A percentile compares a stretch with the other conserved stretches of the same genome.
Evolutionary conservation across 2,329 filamentous ascomycete species (phyloP).

Genomic region (Pyrenophora teres): DNA sequence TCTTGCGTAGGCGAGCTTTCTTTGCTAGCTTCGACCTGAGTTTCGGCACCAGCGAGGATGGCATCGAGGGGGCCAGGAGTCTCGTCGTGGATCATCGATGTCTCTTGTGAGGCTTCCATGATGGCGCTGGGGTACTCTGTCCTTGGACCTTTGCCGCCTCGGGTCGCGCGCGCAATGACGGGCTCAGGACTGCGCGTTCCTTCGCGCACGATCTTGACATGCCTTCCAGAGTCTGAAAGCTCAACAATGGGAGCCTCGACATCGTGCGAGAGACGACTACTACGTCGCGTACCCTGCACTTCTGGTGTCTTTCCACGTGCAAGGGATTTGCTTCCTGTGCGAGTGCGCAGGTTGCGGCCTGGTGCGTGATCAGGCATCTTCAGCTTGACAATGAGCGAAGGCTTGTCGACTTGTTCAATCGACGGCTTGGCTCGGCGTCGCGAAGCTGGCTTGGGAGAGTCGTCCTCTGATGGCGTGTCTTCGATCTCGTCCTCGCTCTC

Average conservation of each 20-base stretch:
- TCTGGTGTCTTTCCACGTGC: constrained; percentile 47
- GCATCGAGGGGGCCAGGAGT: constrained; percentile 40
- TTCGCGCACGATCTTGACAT: constrained; percentile 59
- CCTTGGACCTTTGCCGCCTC: constrained; percentile 56
- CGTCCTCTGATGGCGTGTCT: constrained; percentile 44
- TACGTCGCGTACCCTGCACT: constrained; percentile 53
- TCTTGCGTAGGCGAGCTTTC: constrained; percentile 40
- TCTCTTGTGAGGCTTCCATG: constrained; percentile 60
- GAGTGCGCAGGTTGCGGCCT: constrained; percentile 40
- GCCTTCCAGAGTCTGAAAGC: constrained; percentile 63
- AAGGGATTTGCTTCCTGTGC: constrained; percentile 48
- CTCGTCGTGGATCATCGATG: constrained; percentile 44
- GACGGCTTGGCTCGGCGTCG: constrained; percentile 32
- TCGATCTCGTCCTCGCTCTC: constrained; percentile 57
- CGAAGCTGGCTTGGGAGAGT: constrained; percentile 26
- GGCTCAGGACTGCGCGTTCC: constrained; percentile 58
- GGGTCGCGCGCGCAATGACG: constrained; percentile 49
- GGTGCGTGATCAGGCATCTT: constrained; percentile 41
- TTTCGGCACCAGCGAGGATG: constrained; percentile 41
- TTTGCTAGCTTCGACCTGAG: constrained; percentile 44
- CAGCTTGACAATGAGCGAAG: constrained; percentile 50
- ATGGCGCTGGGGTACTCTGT: constrained; percentile 53
- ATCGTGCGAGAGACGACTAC: constrained; percentile 64
- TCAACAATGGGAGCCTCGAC: constrained; percentile 61
- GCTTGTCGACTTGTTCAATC: constrained; percentile 35